Base-by-base conservation (phyloP, 2,329 filamentous ascomycete species). In the Ambrosiella xylebori region DNA sequence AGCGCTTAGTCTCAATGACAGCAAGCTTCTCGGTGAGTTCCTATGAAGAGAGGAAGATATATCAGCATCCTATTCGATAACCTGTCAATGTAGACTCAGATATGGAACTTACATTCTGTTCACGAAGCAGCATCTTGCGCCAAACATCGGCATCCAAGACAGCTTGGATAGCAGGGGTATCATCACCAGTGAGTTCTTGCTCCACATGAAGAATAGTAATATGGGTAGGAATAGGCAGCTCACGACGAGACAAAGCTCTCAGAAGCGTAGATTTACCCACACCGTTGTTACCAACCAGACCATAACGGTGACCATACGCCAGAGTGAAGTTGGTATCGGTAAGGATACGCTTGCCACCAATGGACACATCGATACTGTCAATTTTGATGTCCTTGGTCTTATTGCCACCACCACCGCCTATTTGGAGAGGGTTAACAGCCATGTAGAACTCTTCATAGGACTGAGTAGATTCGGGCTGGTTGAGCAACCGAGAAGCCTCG, bases 381-480 rank as follows among this genome's bases (percentile, higher is more conserved):
- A 98, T 76, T 74, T 97, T 98, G 77, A 98, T 90, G 68, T 98
- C 93, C 77, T 98, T 98, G 71, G 90, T 95, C 82, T 97, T 98
- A 64, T 81, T 80, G 61, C 85, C 73, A 38, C 83, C 78, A 59
- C 79, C 70, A 63, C 77, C 73, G 57, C 89, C 91, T 61, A 97
- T 67, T 68, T 97, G 91, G 62, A 98, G 79, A 61, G 93, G 93
- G 71, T 98, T 98, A 75, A 98, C 93, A 57, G 88, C 85, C 93
- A 98, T 97, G 79, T 95, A 98, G 73, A 98, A 97, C 69, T 98
- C 93, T 72, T 98, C 93, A 69, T 98, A 98, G 45, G 88, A 94
- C 76, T 95, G 85, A 11, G 90, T 76, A 65, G 84, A 80, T 65
- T 91, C 85, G 3, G 88, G 78, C 70, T 88, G 81, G 67, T 94